Percentiles rank a stretch among this genome's conserved stretches.
Evolutionary conservation across 129 eudicot species (phyloP).

Genomic region (Calendula officinalis): DNA sequence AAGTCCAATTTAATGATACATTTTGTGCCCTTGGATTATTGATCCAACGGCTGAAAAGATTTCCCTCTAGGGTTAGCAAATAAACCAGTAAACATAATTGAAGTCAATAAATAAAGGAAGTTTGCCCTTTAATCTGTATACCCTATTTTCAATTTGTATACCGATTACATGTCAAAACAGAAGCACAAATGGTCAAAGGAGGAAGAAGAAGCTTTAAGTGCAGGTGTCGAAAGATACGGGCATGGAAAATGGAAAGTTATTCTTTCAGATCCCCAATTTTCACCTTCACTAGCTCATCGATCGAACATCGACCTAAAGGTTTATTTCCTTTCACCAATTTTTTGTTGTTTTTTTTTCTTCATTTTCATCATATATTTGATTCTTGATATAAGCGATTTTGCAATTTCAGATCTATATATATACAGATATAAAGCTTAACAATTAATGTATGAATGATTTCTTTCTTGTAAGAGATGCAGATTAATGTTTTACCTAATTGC

Average conservation of each 20-base stretch:
- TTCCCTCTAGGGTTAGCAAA: constrained; percentile 3
- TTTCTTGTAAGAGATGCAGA: neutral
- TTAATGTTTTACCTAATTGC: neutral
- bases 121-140: constrained; percentile 1
- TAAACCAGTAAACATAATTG: neutral
- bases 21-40: constrained; percentile 4
- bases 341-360: neutral
- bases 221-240: constrained; percentile 36
- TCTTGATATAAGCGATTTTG: neutral
- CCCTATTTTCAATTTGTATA: neutral
- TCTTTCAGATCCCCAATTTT: constrained; percentile 28
- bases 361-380: neutral
- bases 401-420: neutral
- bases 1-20: constrained; percentile 1
- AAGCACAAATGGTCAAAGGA: constrained; percentile 28
- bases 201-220: constrained; percentile 33
- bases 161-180: neutral
- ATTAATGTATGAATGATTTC: neutral
- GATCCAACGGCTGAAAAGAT: constrained; percentile 15
- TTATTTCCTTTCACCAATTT: constrained; percentile 7
- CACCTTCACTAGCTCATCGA: constrained; percentile 13
- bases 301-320: constrained; percentile 36
- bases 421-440: neutral
- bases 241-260: constrained; percentile 38
- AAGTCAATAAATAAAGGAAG: neutral